Conservation (phyloP, 2,329 filamentous ascomycete species). For the Exserohilum turcica region DNA sequence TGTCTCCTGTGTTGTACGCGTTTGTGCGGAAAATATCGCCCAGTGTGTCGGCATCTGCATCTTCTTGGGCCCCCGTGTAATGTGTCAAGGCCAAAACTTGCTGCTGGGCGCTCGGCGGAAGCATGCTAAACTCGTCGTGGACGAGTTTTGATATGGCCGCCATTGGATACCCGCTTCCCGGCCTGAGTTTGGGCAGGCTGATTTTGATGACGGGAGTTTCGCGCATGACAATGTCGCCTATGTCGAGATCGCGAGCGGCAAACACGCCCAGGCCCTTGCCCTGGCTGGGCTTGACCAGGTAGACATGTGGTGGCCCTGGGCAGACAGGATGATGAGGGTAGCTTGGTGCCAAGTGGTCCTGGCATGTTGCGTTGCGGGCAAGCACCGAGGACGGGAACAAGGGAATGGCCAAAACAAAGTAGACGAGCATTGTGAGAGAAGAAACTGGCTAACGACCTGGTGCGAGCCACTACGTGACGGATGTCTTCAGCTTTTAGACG, state of each 20-base stretch:
- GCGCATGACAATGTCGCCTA: slow-evolving; percentile 48
- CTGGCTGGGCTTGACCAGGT: slow-evolving; percentile 37
- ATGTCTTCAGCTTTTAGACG: background rate
- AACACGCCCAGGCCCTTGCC: slow-evolving; percentile 53
- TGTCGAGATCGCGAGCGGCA: slow-evolving; percentile 44
- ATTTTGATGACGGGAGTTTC: slow-evolving; percentile 49
- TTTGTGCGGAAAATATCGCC: slow-evolving; percentile 45
- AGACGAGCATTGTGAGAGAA: background rate
- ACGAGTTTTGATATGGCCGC: slow-evolving; percentile 28
- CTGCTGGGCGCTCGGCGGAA: slow-evolving; percentile 26
- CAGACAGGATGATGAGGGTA: slow-evolving; percentile 28
- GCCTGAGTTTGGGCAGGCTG: slow-evolving; percentile 31
- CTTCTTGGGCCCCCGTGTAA: slow-evolving; percentile 25
- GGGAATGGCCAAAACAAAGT: background rate
- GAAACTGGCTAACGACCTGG: background rate
- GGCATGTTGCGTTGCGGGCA: slow-evolving; percentile 14
- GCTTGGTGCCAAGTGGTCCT: slow-evolving; percentile 21
- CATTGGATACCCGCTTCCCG: slow-evolving; percentile 36
- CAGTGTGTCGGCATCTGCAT: slow-evolving; percentile 27
- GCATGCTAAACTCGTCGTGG: slow-evolving; percentile 29
- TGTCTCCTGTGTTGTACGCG: slow-evolving; percentile 41
- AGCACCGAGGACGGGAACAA: background rate
- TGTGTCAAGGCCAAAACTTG: slow-evolving; percentile 39
- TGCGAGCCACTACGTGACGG: background rate
- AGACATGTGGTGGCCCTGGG: slow-evolving; percentile 30